These are phyloP conservation scores for Boletus edulis DNA, from an alignment of 768 basidiomycete species.

Conservation along the genomic window DNA sequence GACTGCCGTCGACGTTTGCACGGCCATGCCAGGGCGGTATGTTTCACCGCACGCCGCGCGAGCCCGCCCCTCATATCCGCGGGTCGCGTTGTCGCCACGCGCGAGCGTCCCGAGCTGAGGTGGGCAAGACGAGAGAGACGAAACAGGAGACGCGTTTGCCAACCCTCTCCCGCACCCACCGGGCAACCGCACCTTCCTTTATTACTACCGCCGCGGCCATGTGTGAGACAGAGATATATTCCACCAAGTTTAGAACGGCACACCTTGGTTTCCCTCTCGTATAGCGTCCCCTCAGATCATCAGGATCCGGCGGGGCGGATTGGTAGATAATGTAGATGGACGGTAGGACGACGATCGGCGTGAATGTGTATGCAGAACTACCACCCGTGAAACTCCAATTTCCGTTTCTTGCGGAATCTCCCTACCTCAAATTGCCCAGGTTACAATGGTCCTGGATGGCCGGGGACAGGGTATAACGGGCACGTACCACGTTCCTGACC, in stretches of 20 bases:
- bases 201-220: neutral
- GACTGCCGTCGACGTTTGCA: neutral
- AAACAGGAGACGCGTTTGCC: neutral
- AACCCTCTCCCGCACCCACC: neutral
- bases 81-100: neutral
- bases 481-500: neutral
- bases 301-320: neutral
- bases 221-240: neutral
- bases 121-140: neutral
- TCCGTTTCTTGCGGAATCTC: neutral
- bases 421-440: neutral
- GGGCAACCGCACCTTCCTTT: neutral
- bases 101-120: neutral
- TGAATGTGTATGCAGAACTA: neutral
- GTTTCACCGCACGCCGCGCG: neutral
- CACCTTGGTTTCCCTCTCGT: neutral
- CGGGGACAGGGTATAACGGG: neutral
- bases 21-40: neutral
- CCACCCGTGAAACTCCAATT: neutral
- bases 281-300: neutral
- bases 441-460: too few relatives aligned
- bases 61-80: slow-evolving; percentile 3
- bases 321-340: neutral
- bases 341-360: too few relatives aligned
- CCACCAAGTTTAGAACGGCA: neutral